These are phyloP conservation scores for Uromyces viciae-fabae DNA, from an alignment of 1,284 basidiomycete species.

Conservation along the genomic window DNA sequence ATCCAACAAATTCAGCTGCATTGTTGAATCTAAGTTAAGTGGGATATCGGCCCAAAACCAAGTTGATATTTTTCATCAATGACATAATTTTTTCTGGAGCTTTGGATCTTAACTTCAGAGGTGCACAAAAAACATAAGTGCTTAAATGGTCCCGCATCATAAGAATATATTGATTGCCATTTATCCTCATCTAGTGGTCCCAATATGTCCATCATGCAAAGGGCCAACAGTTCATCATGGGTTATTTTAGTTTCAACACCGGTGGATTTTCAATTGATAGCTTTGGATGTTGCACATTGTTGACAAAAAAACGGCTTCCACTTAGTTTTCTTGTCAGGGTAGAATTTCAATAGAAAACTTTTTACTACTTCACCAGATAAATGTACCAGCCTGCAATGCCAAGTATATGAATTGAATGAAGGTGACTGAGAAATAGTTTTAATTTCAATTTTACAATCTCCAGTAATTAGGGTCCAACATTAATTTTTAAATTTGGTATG, in stretches of 20 bases:
- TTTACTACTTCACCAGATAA: background rate
- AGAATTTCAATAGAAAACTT: background rate
- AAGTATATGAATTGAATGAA: background rate
- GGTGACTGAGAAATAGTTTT: background rate
- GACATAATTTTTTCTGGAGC: background rate
- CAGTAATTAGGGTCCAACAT: background rate
- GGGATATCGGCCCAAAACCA: background rate
- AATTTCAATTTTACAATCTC: background rate
- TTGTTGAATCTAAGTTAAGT: background rate
- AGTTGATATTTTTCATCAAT: background rate
- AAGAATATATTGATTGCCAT: background rate
- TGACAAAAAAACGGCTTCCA: conserved; percentile 10
- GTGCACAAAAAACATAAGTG: background rate
- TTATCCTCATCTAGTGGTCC: background rate
- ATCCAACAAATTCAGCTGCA: background rate
- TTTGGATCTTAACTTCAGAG: background rate
- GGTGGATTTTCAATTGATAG: background rate
- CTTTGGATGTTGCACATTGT: conserved; percentile 1
- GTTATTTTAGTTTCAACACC: background rate
- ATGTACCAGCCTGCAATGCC: background rate
- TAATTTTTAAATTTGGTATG: background rate
- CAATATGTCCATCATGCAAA: background rate
- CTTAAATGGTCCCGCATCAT: background rate
- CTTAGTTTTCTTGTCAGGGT: background rate
- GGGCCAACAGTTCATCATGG: background rate